Evolutionary conservation across 108 stramenopile genomes (phyloP).

Genomic region (Fistulifera pelliculosa): DNA sequence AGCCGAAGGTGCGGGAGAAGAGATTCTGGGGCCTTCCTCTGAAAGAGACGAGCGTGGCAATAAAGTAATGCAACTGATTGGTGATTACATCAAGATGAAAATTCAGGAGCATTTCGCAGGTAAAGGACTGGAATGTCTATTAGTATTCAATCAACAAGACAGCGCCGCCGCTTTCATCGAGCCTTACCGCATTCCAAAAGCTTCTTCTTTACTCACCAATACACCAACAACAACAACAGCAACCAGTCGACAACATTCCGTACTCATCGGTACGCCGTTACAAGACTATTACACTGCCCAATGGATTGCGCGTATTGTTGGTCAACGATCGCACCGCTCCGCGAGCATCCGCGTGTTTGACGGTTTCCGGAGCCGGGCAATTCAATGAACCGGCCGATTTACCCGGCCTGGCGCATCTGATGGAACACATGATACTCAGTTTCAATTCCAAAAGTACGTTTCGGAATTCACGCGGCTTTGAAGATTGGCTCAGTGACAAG

Average conservation of each 20-base stretch:
- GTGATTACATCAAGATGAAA: too few species aligned
- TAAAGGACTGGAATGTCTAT: too few species aligned
- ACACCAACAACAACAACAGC: too few species aligned
- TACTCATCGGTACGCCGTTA: slow-evolving; percentile 53
- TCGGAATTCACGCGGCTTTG: slow-evolving; percentile 30
- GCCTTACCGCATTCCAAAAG: too few species aligned
- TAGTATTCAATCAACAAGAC: too few species aligned
- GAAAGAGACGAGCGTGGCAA: slow-evolving; percentile 35
- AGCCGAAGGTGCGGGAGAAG: too few species aligned
- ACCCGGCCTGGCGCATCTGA: slow-evolving; percentile 62
- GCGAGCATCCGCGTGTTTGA: slow-evolving; percentile 42
- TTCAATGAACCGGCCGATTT: slow-evolving; percentile 51
- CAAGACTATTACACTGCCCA: slow-evolving; percentile 42
- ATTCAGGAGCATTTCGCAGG: too few species aligned
- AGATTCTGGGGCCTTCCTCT: too few species aligned
- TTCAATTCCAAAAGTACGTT: slow-evolving; percentile 5
- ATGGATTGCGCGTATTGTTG: slow-evolving; percentile 52
- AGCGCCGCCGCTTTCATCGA: too few species aligned
- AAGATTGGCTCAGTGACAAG: slow-evolving; percentile 53
- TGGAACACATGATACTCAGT: slow-evolving; percentile 63
- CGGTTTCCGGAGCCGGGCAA: slow-evolving; percentile 62
- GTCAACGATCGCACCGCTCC: slow-evolving; percentile 40
- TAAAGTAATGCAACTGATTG: too few species aligned
- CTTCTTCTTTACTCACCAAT: too few species aligned
- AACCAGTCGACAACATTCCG: slow-evolving; percentile 20